Base-by-base conservation (phyloP, 2,329 filamentous ascomycete species). In the Stemphylium beticola region DNA sequence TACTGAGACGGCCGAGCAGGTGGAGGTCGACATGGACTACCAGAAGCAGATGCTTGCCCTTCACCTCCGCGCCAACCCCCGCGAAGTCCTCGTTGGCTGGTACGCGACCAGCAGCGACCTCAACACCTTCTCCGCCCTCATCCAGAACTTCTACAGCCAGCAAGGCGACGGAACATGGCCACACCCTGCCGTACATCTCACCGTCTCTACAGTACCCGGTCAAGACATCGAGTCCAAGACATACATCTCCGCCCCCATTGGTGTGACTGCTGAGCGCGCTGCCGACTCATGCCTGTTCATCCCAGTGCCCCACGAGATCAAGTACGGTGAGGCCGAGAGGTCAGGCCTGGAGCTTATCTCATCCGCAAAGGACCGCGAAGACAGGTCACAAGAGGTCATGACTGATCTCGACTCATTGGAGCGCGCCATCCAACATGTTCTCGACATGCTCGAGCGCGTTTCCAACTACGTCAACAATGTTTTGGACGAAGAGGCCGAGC, bases 1-100 rank as follows among this genome's bases (percentile, higher is more conserved):
- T 82, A 98, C 93, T 67, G 95, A 99, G 81, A 96, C 93, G 67
- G 90, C 93, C 76, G 95, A 99, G 79, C 95, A 99, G 80, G 95
- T 99, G 71, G 95, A 99, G 80, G 95, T 99, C 62, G 95, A 99
- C 76, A 96, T 99, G 85, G 95, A 99, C 80, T 99, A 98, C 80
- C 95, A 99, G 82, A 98, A 98, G 86, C 93, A 93, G 78, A 99
- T 99, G 95, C 88, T 98, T 54, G 89, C 91, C 56, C 83, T 99
- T 68, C 93, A 96, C 76, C 87, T 98, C 67, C 93, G 93, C 80
- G 93, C 93, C 53, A 90, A 92, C 77, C 95, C 95, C 45, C 91
- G 92, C 78, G 95, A 99, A 79, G 87, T 92, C 49, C 86, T 99
- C 55, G 89, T 99, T 59, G 95, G 95, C 73, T 99, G 95, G 95